Percentiles rank a stretch among this genome's conserved stretches.
These are phyloP conservation scores for Gleditsia sinensis DNA, from an alignment of 306 rosid species.

Conservation along the genomic window DNA sequence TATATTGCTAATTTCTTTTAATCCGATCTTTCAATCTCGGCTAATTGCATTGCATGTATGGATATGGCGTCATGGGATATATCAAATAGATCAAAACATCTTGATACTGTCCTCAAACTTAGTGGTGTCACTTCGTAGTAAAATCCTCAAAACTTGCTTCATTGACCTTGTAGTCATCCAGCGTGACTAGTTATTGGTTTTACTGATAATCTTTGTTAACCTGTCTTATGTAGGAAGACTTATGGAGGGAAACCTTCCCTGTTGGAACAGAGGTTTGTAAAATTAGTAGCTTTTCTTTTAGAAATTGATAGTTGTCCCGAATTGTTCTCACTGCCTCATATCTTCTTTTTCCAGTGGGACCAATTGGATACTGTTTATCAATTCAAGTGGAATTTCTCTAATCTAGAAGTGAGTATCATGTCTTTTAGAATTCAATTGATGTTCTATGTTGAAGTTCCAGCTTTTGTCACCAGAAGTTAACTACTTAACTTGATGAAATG, in stretches of 20 bases:
- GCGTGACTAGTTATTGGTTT: not conserved
- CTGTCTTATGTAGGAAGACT: slow-evolving; percentile 47
- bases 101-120: not conserved
- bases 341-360: slow-evolving; percentile 49
- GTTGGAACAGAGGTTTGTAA: slow-evolving; percentile 61
- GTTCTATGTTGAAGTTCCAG: not conserved
- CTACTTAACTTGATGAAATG: not conserved
- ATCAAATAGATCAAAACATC: not conserved
- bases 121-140: not conserved
- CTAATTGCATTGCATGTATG: not conserved
- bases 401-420: slow-evolving; percentile 50
- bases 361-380: slow-evolving; percentile 55
- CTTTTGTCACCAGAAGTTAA: not conserved
- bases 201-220: slow-evolving; percentile 23
- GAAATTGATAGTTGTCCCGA: not conserved
- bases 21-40: not conserved
- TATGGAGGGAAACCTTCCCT: slow-evolving; percentile 53
- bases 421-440: not conserved
- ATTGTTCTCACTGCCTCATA: not conserved
- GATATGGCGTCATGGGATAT: not conserved
- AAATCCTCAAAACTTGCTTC: not conserved
- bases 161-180: not conserved
- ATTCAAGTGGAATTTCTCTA: slow-evolving; percentile 61
- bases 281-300: not conserved
- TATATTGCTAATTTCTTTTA: not conserved